phyloP scores from a whole-genome alignment of 2,329 filamentous ascomycete species.

The Acrodontium crateriforme region DNA sequence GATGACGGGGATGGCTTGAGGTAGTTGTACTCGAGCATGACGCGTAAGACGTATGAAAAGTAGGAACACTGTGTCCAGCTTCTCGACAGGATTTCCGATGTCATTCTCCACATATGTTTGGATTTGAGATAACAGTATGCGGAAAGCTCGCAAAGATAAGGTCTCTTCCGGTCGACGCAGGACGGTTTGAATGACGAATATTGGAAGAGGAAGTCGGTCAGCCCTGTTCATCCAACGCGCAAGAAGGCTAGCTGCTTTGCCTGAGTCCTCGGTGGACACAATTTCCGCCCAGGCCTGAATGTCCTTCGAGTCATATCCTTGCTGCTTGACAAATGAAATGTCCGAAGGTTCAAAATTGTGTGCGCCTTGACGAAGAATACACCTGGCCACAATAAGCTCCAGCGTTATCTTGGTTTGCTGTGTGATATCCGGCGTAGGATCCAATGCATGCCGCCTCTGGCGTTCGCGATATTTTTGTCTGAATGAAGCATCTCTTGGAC shows the following conservation, averaged over 20 bases:
- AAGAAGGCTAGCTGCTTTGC: constrained; percentile 11
- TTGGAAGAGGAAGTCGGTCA: constrained; percentile 20
- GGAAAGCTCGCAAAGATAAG: constrained; percentile 29
- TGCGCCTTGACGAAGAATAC: too few relatives aligned
- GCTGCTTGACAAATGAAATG: constrained; percentile 6
- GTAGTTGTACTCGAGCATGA: constrained; percentile 37
- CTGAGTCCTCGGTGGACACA: constrained; percentile 8
- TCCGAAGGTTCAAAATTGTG: too few relatives aligned
- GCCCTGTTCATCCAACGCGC: constrained; percentile 1
- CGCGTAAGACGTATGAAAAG: constrained; percentile 35
- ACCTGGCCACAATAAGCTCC: too few relatives aligned
- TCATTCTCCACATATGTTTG: constrained; percentile 9
- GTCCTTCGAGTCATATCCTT: constrained; percentile 11
- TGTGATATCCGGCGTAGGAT: too few relatives aligned
- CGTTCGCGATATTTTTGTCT: too few relatives aligned
- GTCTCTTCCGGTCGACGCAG: constrained; percentile 29
- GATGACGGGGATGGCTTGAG: constrained; percentile 24
- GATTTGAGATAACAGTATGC: constrained; percentile 5
- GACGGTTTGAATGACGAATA: constrained; percentile 35
- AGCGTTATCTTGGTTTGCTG: too few relatives aligned
- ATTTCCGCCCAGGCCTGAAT: constrained; percentile 15
- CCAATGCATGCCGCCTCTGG: too few relatives aligned
- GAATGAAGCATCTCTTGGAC: too few relatives aligned
- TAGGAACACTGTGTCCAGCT: constrained; percentile 16
- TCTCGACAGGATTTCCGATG: too few relatives aligned